Base-by-base conservation (phyloP, 208 protist species). In the Trypanosoma avium region DNA sequence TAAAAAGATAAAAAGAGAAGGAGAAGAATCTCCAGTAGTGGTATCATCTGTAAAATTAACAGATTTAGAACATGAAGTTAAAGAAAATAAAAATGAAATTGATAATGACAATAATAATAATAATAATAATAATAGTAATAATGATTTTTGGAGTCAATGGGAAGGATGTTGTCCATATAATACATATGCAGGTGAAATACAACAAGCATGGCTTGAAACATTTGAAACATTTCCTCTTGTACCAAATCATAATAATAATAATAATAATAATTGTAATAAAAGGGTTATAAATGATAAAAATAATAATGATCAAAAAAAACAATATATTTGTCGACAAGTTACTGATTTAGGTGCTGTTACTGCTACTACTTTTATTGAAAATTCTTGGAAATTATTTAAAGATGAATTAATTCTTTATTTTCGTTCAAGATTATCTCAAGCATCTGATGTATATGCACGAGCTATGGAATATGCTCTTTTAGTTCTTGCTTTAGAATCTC, bases 391-490 rank as follows among this genome's bases (percentile, higher is more conserved):
- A 53, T 22, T 47, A 32, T 75, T 88, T 53, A 82, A 84, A 61
- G 73, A 82, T 46, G 77, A 73, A 21, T 21, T 78, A 55, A 50
- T 75, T 38, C 19, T 75, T 8, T 81, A 81, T 61, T 77, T 82
- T 45, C 69, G 63, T 26, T 70, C 64, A 13, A 72, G 76, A 0
- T 66, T 86, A 17, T 19, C 30, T 19, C 57, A 81, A 7, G 45
- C 62, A 8, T 40, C 50, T 22, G 36, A 42, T 36, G 24, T 66
- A 2, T 61, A 63, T 35, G 55, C 71, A n/a, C 82, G 86, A 6
- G 70, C 73, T 3, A 83, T 88, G 74, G 73, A 75, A 45, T 92
- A 92, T 61, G 82, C 84, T 9, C 69, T 83, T 10, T 61, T 94
- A 17, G 79, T 92, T 19, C 73, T 94, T 43, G 69, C 73, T 12